Evolutionary conservation across 306 rosid genomes (phyloP).

Genomic region (Ammopiptanthus mongolicus): DNA sequence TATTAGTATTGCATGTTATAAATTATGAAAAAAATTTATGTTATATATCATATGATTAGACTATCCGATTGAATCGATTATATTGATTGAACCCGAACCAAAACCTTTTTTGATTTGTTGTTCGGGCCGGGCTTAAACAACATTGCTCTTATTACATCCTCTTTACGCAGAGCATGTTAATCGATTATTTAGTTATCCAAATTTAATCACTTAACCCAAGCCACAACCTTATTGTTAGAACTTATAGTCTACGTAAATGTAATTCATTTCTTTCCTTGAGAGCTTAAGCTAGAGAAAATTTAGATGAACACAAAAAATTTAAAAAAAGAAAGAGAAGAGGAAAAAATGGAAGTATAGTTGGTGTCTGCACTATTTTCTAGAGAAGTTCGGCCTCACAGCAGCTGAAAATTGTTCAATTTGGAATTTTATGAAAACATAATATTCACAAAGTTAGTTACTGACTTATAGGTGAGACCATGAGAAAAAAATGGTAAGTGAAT

Average conservation of each 20-base stretch:
- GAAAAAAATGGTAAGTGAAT: neutral
- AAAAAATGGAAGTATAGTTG: neutral
- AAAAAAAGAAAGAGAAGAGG: no score
- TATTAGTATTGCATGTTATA: no score
- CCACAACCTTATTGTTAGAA: neutral
- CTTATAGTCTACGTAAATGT: neutral
- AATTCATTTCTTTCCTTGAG: neutral
- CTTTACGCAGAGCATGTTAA: neutral
- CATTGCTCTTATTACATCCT: no score
- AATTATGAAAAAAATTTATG: no score
- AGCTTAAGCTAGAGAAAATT: no score
- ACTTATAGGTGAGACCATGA: no score
- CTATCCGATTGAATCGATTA: no score
- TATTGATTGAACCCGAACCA: no score
- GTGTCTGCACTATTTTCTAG: constrained; percentile 14
- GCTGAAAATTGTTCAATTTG: neutral
- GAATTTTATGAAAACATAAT: neutral
- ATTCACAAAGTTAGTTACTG: neutral
- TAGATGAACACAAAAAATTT: no score
- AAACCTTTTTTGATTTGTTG: no score
- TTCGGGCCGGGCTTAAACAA: no score
- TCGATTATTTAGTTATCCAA: neutral
- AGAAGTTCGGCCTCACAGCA: neutral
- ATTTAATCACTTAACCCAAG: neutral
- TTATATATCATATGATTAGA: no score